Evolutionary conservation across 2,329 filamentous ascomycete species (phyloP), one percentile per base, ranked within the genome.

Genomic region (Aspergillus arachidicola): DNA sequence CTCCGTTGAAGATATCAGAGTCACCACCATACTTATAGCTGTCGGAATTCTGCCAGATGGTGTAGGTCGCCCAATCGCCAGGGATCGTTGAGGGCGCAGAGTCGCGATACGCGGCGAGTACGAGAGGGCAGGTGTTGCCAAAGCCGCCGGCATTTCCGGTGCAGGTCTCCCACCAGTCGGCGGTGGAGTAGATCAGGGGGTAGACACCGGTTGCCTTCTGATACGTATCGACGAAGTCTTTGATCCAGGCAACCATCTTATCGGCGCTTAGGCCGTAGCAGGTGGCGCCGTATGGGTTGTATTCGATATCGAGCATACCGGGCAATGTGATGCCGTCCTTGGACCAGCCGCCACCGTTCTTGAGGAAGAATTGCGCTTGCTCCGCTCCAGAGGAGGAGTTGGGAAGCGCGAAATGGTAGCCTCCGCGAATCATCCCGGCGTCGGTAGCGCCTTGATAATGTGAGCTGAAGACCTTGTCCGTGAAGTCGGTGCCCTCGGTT

Each of bases 271-370:
- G 74, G 4, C 80, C 82, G 65, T 78, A 83, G 71, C 83, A 85
- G 14, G 69, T 75, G 56, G 68, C 69, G 4, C 78, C 75, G 58
- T 67, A 68, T 23, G 75, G 73, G 61, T 73, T 75, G 62, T 76
- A 80, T 74, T 86, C 84, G 26, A 86, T 76, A 67, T 86, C 85
- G 4, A 87, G 78, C 83, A 86, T 85, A 3, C 85, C 84, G 0
- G 84, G 85, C 0, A 87, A 78, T 2, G 84, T 87, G 66, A 80
- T 81, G 46, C 83, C 83, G 64, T 87, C 84, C 21, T 69, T 71
- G 28, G 76, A 78, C 85, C 85, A 87, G 61, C 83, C 83, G 46
- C 85, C 85, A 57, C 84, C 85, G 67, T 86, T 74, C 0, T 76
- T 69, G 55, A 84, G 64, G 75, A 87, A 87, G 74, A 76, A 85